Conservation (phyloP, 2,329 filamentous ascomycete species). For the Coleophoma crateriformis region DNA sequence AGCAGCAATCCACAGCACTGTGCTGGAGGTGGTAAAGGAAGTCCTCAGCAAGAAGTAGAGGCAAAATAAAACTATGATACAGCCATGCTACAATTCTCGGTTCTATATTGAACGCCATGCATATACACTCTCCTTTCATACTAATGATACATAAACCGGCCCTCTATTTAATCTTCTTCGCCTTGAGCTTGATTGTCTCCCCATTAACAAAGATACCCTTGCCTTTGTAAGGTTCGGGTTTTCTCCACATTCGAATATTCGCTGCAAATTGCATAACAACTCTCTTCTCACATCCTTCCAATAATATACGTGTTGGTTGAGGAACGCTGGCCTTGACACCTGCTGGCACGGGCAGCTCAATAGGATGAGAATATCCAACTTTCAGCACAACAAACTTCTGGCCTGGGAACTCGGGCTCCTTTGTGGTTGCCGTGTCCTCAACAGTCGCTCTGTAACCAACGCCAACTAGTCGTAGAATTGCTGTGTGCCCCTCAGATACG, state of each 20-base stretch:
- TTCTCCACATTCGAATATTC: slow-evolving; percentile 79
- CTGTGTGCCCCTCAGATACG: slow-evolving; percentile 93
- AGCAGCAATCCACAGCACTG: slow-evolving; percentile 65
- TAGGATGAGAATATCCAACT: slow-evolving; percentile 93
- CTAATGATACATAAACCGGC: slow-evolving; percentile 4
- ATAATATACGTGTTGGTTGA: slow-evolving; percentile 82
- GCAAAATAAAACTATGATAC: neutral
- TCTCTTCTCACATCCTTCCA: slow-evolving; percentile 85
- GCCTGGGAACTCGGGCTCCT: slow-evolving; percentile 62
- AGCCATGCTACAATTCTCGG: neutral
- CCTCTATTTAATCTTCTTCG: slow-evolving; percentile 87
- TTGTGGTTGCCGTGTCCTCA: slow-evolving; percentile 68
- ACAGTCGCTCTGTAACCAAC: slow-evolving; percentile 92
- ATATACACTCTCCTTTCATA: slow-evolving; percentile 17
- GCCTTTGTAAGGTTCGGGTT: slow-evolving; percentile 96
- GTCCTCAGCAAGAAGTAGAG: slow-evolving; percentile 53
- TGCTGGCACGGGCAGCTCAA: slow-evolving; percentile 78
- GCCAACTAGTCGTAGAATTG: slow-evolving; percentile 86
- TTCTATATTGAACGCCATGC: slow-evolving; percentile 4
- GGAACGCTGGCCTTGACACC: slow-evolving; percentile 85
- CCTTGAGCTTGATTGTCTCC: slow-evolving; percentile 96
- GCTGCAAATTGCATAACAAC: slow-evolving; percentile 89
- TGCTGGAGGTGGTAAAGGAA: slow-evolving; percentile 76
- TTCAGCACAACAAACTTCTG: slow-evolving; percentile 91
- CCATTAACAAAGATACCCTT: slow-evolving; percentile 98